A percentile compares a stretch with the other conserved stretches of the same genome.
Evolutionary conservation across 768 basidiomycete genomes (phyloP).

Genomic region (Coprinellus aureogranulatus): DNA sequence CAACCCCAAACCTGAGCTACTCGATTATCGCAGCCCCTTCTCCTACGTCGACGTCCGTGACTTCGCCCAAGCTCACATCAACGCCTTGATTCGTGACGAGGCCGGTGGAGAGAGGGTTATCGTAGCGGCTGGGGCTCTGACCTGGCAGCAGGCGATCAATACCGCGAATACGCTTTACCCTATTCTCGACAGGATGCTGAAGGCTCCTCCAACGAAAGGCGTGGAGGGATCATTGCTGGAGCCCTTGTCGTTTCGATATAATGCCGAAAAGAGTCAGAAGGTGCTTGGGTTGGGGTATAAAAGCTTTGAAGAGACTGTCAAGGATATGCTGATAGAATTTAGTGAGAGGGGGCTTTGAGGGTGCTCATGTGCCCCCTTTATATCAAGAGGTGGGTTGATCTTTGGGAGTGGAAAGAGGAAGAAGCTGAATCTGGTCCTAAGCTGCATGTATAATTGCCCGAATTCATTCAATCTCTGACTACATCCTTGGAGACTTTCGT

Average conservation of each 20-base stretch:
- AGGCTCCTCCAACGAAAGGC: not conserved
- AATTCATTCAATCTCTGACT: no score
- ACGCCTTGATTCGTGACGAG: conserved; percentile 15
- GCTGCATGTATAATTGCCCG: no score
- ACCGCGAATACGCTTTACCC: not conserved
- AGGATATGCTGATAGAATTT: not conserved
- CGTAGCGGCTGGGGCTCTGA: conserved; percentile 23
- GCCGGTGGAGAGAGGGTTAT: conserved; percentile 57
- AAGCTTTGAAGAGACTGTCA: not conserved
- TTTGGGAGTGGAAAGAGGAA: no score
- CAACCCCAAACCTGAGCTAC: no score
- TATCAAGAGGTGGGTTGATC: no score
- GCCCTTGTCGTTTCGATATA: not conserved
- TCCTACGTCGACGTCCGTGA: no score
- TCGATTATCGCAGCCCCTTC: no score
- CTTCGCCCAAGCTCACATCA: no score
- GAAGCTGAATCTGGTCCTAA: no score
- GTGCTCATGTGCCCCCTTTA: no score
- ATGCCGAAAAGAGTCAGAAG: not conserved
- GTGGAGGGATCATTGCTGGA: not conserved
- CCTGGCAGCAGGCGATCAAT: not conserved
- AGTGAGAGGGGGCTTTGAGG: not conserved
- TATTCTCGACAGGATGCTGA: not conserved
- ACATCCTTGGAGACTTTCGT: no score
- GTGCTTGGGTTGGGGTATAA: not conserved